phyloP scores from a whole-genome alignment of 164 flowering plant species.

The Magnolia changhungtana region DNA sequence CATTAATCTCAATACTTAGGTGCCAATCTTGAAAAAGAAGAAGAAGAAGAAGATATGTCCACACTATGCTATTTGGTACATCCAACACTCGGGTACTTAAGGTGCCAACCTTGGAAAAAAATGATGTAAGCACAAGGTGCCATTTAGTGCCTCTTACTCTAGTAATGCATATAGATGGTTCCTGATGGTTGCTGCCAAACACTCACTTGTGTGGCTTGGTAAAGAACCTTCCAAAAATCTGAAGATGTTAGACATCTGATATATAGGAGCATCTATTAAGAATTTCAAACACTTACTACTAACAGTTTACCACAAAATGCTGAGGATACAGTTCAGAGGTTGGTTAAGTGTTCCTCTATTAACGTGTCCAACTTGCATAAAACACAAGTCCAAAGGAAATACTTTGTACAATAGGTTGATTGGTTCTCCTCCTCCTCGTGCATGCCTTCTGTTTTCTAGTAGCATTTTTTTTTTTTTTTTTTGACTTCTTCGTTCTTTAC shows the following conservation, averaged over 20 bases:
- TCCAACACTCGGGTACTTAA: background rate
- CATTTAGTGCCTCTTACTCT: background rate
- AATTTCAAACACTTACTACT: too few relatives aligned
- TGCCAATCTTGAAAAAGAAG: background rate
- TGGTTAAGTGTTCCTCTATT: background rate
- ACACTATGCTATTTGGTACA: background rate
- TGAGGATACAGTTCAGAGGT: background rate
- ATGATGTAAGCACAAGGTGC: background rate
- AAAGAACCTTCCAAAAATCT: background rate
- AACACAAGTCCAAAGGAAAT: background rate
- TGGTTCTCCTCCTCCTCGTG: background rate
- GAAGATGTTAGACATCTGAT: background rate
- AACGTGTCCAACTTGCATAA: background rate
- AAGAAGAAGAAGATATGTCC: too few relatives aligned
- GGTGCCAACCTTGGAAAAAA: background rate
- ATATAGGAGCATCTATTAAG: too few relatives aligned
- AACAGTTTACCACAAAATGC: too few relatives aligned
- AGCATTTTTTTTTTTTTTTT: background rate
- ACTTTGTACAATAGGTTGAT: background rate
- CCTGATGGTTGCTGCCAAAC: background rate
- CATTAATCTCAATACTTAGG: background rate
- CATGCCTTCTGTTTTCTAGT: background rate
- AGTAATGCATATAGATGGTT: background rate
- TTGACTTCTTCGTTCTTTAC: conserved; percentile 16
- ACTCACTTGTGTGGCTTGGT: background rate